Conservation (phyloP, 805 yeast genomes). For the Starmera pachycereana region DNA sequence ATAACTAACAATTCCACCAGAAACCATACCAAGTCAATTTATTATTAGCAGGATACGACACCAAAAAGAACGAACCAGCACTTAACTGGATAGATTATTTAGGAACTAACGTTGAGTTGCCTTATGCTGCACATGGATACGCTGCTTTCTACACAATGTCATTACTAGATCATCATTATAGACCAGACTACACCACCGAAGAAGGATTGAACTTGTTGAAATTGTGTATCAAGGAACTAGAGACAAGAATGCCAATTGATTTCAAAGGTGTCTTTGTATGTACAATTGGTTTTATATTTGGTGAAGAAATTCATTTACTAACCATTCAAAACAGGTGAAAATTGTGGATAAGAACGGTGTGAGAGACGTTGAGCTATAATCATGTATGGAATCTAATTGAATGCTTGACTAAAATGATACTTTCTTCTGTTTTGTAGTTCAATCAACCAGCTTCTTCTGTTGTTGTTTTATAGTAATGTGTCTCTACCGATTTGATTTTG, state of each 20-base stretch:
- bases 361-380: constrained; percentile 25
- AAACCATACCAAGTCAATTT: constrained; percentile 93
- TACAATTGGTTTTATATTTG: neutral
- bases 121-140: constrained; percentile 97
- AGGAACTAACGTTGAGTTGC: constrained; percentile 84
- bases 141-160: constrained; percentile 95
- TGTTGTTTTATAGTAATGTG: too few species aligned
- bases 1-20: constrained; percentile 8
- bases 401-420: too few species aligned
- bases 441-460: too few species aligned
- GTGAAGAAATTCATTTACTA: constrained; percentile 2
- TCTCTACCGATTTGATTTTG: too few species aligned
- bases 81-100: constrained; percentile 88
- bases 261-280: constrained; percentile 69
- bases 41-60: constrained; percentile 78
- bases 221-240: constrained; percentile 68
- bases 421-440: too few species aligned
- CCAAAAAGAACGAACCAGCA: constrained; percentile 44
- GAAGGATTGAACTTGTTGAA: constrained; percentile 73
- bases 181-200: constrained; percentile 59
- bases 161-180: constrained; percentile 81
- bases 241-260: constrained; percentile 83
- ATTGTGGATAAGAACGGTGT: constrained; percentile 56
- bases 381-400: too few species aligned
- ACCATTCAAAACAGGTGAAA: constrained; percentile 32